Percentiles rank a stretch among this genome's conserved stretches.
phyloP scores from a whole-genome alignment of 2,329 filamentous ascomycete genomes.

The Alternaria metachromatica region DNA sequence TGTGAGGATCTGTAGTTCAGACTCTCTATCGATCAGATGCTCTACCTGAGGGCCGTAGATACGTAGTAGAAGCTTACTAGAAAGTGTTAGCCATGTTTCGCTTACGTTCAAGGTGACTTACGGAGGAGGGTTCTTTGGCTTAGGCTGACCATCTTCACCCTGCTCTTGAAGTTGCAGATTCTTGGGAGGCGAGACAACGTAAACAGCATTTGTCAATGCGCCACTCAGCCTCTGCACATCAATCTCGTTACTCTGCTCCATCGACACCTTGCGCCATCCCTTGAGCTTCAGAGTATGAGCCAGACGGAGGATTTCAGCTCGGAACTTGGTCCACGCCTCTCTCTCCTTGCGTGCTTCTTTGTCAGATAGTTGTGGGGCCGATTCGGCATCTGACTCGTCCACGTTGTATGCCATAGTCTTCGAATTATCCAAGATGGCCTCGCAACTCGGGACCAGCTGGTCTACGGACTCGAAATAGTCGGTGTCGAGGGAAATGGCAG shows the following conservation, averaged over 20 bases:
- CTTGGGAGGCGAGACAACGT: conserved; percentile 84
- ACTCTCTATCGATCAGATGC: conserved; percentile 92
- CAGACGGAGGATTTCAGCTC: conserved; percentile 87
- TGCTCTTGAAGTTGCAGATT: conserved; percentile 58
- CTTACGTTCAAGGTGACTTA: conserved; percentile 47
- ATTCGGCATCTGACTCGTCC: conserved; percentile 59
- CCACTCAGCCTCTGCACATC: conserved; percentile 81
- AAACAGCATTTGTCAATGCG: conserved; percentile 94
- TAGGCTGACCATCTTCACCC: conserved; percentile 43
- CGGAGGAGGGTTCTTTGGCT: conserved; percentile 59
- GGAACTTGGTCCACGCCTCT: conserved; percentile 84
- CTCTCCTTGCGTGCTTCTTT: conserved; percentile 67
- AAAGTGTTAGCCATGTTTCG: conserved; percentile 15
- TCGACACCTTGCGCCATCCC: conserved; percentile 84
- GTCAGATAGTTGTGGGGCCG: conserved; percentile 52
- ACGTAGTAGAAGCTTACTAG: conserved; percentile 81
- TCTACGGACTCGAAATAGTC: conserved; percentile 82
- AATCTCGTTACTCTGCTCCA: conserved; percentile 72
- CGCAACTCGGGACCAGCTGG: conserved; percentile 80
- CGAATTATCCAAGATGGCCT: conserved; percentile 85
- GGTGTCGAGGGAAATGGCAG: conserved; percentile 76
- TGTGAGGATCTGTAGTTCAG: conserved; percentile 83
- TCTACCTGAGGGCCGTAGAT: conserved; percentile 96
- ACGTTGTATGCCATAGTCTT: conserved; percentile 82
- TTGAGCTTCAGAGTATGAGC: conserved; percentile 88